Percentiles rank a stretch among this genome's conserved stretches.
Conservation (phyloP, 192 early-diverging fungal species). For the Gorgonomyces haynaldii region DNA sequence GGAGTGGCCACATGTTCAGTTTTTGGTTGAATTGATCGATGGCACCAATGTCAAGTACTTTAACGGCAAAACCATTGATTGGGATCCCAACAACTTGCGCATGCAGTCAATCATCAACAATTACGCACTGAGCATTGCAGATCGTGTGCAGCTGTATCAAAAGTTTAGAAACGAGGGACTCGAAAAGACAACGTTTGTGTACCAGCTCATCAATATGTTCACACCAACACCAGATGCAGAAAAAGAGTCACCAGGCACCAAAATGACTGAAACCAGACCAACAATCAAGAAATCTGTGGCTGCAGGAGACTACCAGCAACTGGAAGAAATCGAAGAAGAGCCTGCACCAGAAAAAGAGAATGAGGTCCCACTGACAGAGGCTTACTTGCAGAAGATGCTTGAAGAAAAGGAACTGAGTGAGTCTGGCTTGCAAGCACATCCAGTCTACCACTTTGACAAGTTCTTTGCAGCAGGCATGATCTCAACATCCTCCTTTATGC, state of each 20-base stretch:
- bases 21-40: constrained; percentile 33
- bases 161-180: constrained; percentile 23
- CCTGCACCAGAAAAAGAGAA: background rate
- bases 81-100: constrained; percentile 31
- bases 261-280: background rate
- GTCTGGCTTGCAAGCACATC: constrained; percentile 29
- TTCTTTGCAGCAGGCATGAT: constrained; percentile 39
- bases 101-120: constrained; percentile 41
- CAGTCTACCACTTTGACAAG: constrained; percentile 36
- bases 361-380: constrained; percentile 19
- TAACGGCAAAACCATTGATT: constrained; percentile 15
- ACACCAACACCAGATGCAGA: background rate
- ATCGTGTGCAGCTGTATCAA: constrained; percentile 33
- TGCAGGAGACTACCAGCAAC: background rate
- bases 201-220: constrained; percentile 13
- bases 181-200: constrained; percentile 15
- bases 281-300: background rate
- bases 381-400: constrained; percentile 27
- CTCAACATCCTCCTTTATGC: constrained; percentile 28
- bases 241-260: background rate
- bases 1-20: constrained; percentile 35
- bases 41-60: constrained; percentile 40
- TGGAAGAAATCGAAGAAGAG: constrained; percentile 5
- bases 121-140: constrained; percentile 29
- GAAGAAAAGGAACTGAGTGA: constrained; percentile 34